Evolutionary conservation across 345 rosid genomes (phyloP).

Genomic region (Gossypium thurberi): DNA sequence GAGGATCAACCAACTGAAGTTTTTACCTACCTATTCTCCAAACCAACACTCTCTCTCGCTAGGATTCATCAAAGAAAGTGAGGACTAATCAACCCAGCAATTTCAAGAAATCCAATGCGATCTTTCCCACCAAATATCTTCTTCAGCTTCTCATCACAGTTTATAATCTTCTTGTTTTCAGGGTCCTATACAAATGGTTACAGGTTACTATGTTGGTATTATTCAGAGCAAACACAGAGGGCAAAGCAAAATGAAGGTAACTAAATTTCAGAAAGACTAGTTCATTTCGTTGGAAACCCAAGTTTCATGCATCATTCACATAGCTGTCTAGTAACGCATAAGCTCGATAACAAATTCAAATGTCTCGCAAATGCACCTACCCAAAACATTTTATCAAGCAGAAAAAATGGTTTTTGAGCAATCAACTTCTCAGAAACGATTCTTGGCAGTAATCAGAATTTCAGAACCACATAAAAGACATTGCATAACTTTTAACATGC

Average conservation of each 20-base stretch:
- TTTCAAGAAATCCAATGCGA: slow-evolving; percentile 77
- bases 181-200: slow-evolving; percentile 53
- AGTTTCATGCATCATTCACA: not conserved
- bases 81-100: slow-evolving; percentile 83
- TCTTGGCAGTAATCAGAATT: not conserved
- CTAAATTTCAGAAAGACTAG: too few relatives aligned
- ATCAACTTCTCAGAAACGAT: not conserved
- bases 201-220: not conserved
- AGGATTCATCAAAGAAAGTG: slow-evolving; percentile 54
- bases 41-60: not conserved
- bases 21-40: slow-evolving; percentile 3
- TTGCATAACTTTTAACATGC: not conserved
- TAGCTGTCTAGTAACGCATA: not conserved
- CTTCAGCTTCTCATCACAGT: slow-evolving; percentile 95
- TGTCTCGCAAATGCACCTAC: not conserved
- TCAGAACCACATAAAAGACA: not conserved
- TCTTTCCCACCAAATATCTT: slow-evolving; percentile 78
- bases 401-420: not conserved
- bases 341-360: not conserved
- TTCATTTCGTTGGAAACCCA: not conserved
- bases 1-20: slow-evolving; percentile 1
- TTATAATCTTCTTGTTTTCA: slow-evolving; percentile 63
- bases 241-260: not conserved
- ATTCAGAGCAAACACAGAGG: not conserved
- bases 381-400: not conserved